phyloP scores from a whole-genome alignment of 2,329 filamentous ascomycete species.

The Aureobasidium sp. region DNA sequence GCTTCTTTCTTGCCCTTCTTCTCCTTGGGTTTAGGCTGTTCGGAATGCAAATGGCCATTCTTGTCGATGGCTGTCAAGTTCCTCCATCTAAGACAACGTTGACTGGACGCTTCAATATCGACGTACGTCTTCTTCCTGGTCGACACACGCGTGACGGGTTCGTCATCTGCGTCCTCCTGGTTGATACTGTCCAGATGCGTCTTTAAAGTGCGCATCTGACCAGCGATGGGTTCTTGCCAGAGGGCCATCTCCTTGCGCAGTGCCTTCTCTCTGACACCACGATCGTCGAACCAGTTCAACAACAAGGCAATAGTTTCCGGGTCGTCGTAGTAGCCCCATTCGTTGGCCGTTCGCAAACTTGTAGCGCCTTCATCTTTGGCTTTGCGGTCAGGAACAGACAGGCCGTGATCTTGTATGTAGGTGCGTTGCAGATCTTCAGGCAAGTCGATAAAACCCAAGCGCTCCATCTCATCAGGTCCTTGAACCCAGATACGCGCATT shows the following conservation, averaged over 20 bases:
- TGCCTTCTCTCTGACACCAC: conserved; percentile 77
- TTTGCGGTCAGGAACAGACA: conserved; percentile 81
- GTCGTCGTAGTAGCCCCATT: conserved; percentile 91
- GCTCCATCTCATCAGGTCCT: conserved; percentile 82
- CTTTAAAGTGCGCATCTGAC: conserved; percentile 72
- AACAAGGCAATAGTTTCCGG: conserved; percentile 68
- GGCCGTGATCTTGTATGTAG: conserved; percentile 68
- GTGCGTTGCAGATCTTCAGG: conserved; percentile 60
- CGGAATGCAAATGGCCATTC: conserved; percentile 23
- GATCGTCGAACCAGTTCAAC: conserved; percentile 79
- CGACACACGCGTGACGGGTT: conserved; percentile 45
- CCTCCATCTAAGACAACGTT: conserved; percentile 57
- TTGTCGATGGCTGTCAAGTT: conserved; percentile 37
- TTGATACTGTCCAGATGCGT: conserved; percentile 56
- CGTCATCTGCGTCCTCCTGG: conserved; percentile 39
- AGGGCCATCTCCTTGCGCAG: conserved; percentile 75
- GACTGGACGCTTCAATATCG: conserved; percentile 43
- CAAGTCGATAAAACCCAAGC: conserved; percentile 77
- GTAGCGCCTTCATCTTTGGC: conserved; percentile 75
- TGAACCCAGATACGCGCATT: conserved; percentile 97
- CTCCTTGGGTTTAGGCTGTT: conserved; percentile 16
- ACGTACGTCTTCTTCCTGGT: conserved; percentile 55
- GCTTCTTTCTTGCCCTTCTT: conserved; percentile 27
- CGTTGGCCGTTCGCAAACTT: conserved; percentile 62
- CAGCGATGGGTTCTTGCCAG: conserved; percentile 67